Evolutionary conservation across 371 early-diverging fungal genomes (phyloP).

Genomic region (Circinella minor): DNA sequence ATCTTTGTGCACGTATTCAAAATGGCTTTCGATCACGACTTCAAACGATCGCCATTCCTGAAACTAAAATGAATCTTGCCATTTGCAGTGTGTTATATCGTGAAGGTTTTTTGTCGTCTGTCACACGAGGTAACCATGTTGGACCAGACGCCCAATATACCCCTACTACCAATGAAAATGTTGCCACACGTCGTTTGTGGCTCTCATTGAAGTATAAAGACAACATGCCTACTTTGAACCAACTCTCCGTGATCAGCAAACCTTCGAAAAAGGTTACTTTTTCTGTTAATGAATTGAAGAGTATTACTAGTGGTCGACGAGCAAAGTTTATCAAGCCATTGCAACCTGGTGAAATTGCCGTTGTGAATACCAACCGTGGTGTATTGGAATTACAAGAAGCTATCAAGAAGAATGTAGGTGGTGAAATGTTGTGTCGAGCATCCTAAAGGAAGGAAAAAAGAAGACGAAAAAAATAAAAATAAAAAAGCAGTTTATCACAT

Average conservation of each 20-base stretch:
- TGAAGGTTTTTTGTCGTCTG: conserved; percentile 89
- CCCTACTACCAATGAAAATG: conserved; percentile 81
- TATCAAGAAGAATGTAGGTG: conserved; percentile 82
- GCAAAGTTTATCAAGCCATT: conserved; percentile 80
- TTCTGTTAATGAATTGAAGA: conserved; percentile 79
- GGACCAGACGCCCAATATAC: conserved; percentile 75
- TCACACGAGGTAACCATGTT: conserved; percentile 79
- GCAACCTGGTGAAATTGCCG: conserved; percentile 90
- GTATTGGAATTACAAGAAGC: conserved; percentile 93
- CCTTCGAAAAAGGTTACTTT: conserved; percentile 85
- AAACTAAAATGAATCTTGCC: conserved; percentile 88
- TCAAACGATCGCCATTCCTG: conserved; percentile 86
- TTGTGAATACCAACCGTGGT: conserved; percentile 88
- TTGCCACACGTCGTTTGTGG: conserved; percentile 92
- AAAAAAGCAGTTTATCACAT: neutral
- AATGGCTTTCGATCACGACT: conserved; percentile 88
- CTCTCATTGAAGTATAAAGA: conserved; percentile 91
- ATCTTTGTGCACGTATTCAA: conserved; percentile 91
- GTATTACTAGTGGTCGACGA: conserved; percentile 72
- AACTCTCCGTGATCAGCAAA: conserved; percentile 78
- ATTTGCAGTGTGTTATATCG: conserved; percentile 86
- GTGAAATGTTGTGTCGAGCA: conserved; percentile 86
- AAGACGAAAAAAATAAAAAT: neutral
- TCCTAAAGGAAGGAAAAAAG: conserved; percentile 20
- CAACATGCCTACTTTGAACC: conserved; percentile 78